Evolutionary conservation across 345 rosid species (phyloP).

Genomic region (Aquilaria sinensis): DNA sequence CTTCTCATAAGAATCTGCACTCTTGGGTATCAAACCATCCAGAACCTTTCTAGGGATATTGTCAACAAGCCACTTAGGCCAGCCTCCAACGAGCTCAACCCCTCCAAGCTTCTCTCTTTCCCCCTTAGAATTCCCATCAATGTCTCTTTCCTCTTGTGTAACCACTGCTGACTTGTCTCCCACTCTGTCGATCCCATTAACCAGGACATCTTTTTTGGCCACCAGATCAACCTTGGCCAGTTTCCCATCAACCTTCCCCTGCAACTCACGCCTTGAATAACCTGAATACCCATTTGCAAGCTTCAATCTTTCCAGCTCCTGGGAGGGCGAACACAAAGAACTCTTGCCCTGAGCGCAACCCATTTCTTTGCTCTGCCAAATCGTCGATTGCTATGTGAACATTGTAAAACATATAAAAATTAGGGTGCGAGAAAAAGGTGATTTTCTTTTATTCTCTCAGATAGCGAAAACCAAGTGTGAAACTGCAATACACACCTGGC

Average conservation of each 20-base stretch:
- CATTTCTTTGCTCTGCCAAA: conserved; percentile 23
- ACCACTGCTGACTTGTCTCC: conserved; percentile 6
- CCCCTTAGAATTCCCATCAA: conserved; percentile 10
- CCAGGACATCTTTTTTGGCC: background rate
- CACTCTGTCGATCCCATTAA: conserved; percentile 3
- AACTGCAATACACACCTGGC: too few relatives aligned
- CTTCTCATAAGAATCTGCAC: conserved; percentile 67
- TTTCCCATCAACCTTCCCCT: conserved; percentile 12
- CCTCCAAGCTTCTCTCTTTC: conserved; percentile 31
- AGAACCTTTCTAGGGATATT: conserved; percentile 43
- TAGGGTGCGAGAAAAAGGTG: too few relatives aligned
- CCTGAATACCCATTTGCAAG: conserved; percentile 18
- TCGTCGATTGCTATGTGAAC: conserved; percentile 14
- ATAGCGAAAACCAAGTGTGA: too few relatives aligned
- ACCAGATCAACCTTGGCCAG: conserved; percentile 12
- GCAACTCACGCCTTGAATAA: background rate
- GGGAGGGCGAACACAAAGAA: conserved; percentile 18
- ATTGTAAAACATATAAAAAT: conserved; percentile 4
- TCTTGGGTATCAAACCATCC: conserved; percentile 46
- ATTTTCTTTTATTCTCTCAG: too few relatives aligned
- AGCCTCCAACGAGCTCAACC: conserved; percentile 42
- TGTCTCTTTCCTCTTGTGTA: conserved; percentile 9
- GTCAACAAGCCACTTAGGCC: conserved; percentile 77
- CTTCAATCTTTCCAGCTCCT: conserved; percentile 20
- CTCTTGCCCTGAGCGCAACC: conserved; percentile 34